These are phyloP conservation scores for Arabidopsis arenosa DNA, from an alignment of 345 rosid species.

Conservation along the genomic window DNA sequence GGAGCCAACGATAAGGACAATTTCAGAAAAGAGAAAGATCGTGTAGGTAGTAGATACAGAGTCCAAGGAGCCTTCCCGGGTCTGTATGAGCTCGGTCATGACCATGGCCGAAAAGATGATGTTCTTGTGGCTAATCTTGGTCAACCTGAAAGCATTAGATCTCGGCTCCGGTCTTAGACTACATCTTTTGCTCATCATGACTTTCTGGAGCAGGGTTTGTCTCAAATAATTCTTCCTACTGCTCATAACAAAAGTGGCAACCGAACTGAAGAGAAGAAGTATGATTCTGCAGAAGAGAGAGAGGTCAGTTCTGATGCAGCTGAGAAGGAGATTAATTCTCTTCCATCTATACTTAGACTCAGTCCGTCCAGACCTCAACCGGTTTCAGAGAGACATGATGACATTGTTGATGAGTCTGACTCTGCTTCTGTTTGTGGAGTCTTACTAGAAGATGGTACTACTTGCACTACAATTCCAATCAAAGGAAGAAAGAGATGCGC, in stretches of 20 bases:
- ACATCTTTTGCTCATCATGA: constrained; percentile 63
- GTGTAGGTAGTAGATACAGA: too few species aligned
- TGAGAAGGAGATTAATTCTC: constrained; percentile 43
- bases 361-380: constrained; percentile 60
- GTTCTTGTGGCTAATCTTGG: too few species aligned
- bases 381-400: constrained; percentile 46
- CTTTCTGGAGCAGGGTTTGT: constrained; percentile 47
- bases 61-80: too few species aligned
- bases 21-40: too few species aligned
- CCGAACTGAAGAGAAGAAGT: constrained; percentile 50
- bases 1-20: too few species aligned
- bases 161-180: constrained; percentile 68
- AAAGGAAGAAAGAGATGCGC: constrained; percentile 42
- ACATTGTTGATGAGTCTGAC: constrained; percentile 27
- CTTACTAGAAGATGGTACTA: constrained; percentile 52
- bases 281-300: constrained; percentile 31
- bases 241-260: constrained; percentile 53
- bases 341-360: constrained; percentile 49
- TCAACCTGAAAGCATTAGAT: constrained; percentile 71
- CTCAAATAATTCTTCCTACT: constrained; percentile 48
- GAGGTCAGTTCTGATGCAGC: constrained; percentile 34
- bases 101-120: too few species aligned
- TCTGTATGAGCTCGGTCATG: too few species aligned
- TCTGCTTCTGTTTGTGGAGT: constrained; percentile 57
- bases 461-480: constrained; percentile 55